These are phyloP conservation scores for Talaromyces stipitatus DNA, from an alignment of 495 filamentous ascomycete species.

Conservation along the genomic window DNA sequence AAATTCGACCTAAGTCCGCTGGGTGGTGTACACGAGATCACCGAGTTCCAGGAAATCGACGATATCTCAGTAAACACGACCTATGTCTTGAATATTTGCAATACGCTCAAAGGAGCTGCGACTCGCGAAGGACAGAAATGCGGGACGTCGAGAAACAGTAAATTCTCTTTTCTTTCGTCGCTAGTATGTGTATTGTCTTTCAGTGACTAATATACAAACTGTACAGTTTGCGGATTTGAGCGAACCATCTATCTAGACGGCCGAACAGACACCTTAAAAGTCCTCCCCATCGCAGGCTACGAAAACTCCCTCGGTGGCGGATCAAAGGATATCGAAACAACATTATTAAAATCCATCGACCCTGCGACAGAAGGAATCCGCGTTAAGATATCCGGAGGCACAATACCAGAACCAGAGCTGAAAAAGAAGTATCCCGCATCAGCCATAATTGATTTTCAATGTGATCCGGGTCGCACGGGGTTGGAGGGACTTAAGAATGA, in stretches of 20 bases:
- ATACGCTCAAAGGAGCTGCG: slow-evolving; percentile 46
- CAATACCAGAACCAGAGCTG: slow-evolving; percentile 36
- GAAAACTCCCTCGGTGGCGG: slow-evolving; percentile 48
- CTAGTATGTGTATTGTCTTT: not conserved
- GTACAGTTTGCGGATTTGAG: slow-evolving; percentile 72
- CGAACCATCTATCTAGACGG: slow-evolving; percentile 24
- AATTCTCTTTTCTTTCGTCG: not conserved
- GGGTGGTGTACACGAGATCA: slow-evolving; percentile 68
- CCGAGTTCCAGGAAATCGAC: slow-evolving; percentile 43
- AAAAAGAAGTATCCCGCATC: slow-evolving; percentile 47
- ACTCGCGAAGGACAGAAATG: slow-evolving; percentile 55
- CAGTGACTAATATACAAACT: slow-evolving; percentile 2
- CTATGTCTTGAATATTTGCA: slow-evolving; percentile 84
- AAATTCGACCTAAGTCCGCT: slow-evolving; percentile 60
- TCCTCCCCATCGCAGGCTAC: slow-evolving; percentile 66
- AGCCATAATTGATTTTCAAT: slow-evolving; percentile 79
- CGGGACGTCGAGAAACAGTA: slow-evolving; percentile 46
- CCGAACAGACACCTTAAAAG: slow-evolving; percentile 16
- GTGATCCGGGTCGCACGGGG: slow-evolving; percentile 60
- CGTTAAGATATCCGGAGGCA: slow-evolving; percentile 62
- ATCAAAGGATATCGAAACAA: slow-evolving; percentile 48
- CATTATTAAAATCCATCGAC: slow-evolving; percentile 55
- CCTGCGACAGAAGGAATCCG: slow-evolving; percentile 58
- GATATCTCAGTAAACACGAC: slow-evolving; percentile 58
- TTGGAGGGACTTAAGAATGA: slow-evolving; percentile 52